phyloP scores from a whole-genome alignment of 768 basidiomycete species.

The Suillus cothurnatus region DNA sequence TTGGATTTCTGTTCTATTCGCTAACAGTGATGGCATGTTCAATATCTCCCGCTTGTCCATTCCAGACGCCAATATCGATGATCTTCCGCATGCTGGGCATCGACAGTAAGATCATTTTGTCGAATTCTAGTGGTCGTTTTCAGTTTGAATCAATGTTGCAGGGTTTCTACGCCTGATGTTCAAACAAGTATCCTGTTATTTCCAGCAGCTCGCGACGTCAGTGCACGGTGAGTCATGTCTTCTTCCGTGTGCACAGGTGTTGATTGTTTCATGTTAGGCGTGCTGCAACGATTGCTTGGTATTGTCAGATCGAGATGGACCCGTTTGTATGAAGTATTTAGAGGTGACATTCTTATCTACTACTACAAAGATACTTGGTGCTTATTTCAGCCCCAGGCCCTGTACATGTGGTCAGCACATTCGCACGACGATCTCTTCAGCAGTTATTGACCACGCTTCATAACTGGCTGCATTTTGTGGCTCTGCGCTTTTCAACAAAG shows the following conservation, averaged over 20 bases:
- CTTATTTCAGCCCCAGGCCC: background rate
- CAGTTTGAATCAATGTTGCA: background rate
- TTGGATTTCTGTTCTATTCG: slow-evolving; percentile 4
- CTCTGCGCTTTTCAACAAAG: background rate
- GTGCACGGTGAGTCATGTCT: background rate
- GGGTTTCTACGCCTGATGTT: background rate
- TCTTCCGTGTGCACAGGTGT: background rate
- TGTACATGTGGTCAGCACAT: background rate
- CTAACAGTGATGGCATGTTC: slow-evolving; percentile 7
- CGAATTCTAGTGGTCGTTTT: background rate
- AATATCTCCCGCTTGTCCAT: slow-evolving; percentile 4
- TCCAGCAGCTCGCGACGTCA: background rate
- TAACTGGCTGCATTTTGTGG: background rate
- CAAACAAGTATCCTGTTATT: background rate
- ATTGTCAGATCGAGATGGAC: background rate
- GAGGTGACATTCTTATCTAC: background rate
- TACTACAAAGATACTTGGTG: background rate
- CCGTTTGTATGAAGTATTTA: background rate
- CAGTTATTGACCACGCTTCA: background rate
- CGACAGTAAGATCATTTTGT: background rate
- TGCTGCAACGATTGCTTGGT: background rate
- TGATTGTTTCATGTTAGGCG: background rate
- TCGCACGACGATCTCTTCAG: background rate
- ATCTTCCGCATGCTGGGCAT: background rate
- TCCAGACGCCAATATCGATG: slow-evolving; percentile 9